Conservation (phyloP, 2,329 filamentous ascomycete genomes). For the Fusarium torreyae region DNA sequence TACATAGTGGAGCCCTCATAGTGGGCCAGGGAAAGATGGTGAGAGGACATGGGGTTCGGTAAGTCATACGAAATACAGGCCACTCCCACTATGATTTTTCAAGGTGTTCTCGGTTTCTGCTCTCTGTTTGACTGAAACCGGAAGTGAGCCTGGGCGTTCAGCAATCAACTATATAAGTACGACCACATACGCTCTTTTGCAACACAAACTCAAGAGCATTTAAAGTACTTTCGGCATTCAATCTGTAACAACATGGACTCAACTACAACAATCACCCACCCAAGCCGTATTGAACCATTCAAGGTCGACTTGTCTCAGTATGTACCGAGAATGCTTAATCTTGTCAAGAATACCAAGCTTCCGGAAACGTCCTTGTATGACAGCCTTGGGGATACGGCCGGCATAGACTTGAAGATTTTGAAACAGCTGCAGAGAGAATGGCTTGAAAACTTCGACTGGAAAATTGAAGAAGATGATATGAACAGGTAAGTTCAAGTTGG, state of each 20-base stretch:
- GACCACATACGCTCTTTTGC: neutral
- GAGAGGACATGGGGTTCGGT: no score
- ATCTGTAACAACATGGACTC: neutral
- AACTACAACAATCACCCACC: neutral
- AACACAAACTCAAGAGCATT: neutral
- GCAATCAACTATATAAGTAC: neutral
- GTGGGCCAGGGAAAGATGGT: neutral
- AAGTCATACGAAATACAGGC: neutral
- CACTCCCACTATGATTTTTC: neutral
- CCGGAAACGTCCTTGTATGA: constrained; percentile 11
- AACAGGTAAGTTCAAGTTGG: constrained; percentile 28
- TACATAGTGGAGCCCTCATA: neutral
- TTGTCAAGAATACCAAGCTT: constrained; percentile 30
- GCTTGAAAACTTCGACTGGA: constrained; percentile 39
- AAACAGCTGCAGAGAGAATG: constrained; percentile 30
- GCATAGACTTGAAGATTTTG: constrained; percentile 30
- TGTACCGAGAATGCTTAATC: constrained; percentile 28
- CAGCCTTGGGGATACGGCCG: constrained; percentile 11
- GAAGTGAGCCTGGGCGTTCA: neutral
- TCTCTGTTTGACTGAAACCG: neutral
- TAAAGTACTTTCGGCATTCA: neutral
- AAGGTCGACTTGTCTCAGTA: constrained; percentile 17
- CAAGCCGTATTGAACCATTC: constrained; percentile 7
- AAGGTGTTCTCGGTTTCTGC: neutral
- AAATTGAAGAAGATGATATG: constrained; percentile 31